phyloP scores from a whole-genome alignment of 345 rosid species.

The Eucalyptus curtisii region DNA sequence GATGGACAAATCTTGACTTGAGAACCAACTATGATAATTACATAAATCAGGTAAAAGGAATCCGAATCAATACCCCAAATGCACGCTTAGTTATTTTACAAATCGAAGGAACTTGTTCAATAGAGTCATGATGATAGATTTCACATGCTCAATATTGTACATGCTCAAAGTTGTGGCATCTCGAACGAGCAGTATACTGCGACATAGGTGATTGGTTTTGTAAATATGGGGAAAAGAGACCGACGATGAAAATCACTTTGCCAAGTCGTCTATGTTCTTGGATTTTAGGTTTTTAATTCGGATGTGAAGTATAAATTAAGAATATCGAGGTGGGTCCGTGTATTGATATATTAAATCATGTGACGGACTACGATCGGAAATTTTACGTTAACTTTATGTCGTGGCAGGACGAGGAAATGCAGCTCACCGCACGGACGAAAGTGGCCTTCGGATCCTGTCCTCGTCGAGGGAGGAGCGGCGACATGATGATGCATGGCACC shows the following conservation, averaged over 20 bases:
- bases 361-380: background rate
- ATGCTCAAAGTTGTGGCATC: background rate
- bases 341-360: background rate
- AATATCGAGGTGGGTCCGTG: background rate
- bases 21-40: background rate
- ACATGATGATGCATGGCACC: background rate
- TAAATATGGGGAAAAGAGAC: background rate
- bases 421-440: background rate
- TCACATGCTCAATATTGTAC: fast-evolving
- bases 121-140: background rate
- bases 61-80: fast-evolving
- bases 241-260: fast-evolving
- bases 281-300: background rate
- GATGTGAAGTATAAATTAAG: background rate
- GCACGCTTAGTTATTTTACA: background rate
- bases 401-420: background rate
- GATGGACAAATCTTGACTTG: fast-evolving
- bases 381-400: background rate
- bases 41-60: background rate
- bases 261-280: background rate
- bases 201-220: background rate
- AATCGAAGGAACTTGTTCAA: background rate
- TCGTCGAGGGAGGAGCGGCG: background rate
- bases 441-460: background rate
- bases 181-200: fast-evolving